Percentiles rank a stretch among this genome's conserved stretches.
Evolutionary conservation across 331 rosid species (phyloP).

Genomic region (Malus hybrid): DNA sequence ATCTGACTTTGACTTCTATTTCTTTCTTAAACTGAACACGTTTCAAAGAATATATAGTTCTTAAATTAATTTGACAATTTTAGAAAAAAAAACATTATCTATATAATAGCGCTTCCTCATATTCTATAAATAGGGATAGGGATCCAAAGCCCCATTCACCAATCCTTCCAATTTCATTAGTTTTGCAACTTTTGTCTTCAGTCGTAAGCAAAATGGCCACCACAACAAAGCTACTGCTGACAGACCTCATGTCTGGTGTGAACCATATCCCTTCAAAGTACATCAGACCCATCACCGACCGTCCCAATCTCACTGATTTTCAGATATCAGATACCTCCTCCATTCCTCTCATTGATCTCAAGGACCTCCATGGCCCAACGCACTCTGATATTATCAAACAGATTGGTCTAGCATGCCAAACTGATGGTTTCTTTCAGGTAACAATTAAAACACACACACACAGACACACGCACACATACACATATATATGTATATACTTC

Average conservation of each 20-base stretch:
- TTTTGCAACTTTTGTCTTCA: background rate
- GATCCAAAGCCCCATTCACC: background rate
- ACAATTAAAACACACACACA: no score
- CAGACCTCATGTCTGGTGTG: conserved; percentile 39
- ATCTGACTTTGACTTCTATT: no score
- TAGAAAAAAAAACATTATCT: no score
- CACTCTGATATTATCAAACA: conserved; percentile 36
- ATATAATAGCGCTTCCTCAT: background rate
- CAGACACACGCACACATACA: no score
- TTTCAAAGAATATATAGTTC: no score
- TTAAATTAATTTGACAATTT: no score
- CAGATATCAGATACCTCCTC: conserved; percentile 11
- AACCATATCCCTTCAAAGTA: conserved; percentile 51
- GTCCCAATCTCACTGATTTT: conserved; percentile 47
- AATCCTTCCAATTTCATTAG: background rate
- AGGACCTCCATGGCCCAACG: conserved; percentile 36
- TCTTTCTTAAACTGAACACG: no score
- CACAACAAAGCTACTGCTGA: conserved; percentile 23
- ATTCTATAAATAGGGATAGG: background rate
- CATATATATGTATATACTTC: no score
- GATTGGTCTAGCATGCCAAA: conserved; percentile 49
- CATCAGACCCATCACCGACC: conserved; percentile 54
- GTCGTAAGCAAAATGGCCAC: conserved; percentile 8
- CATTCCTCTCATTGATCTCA: conserved; percentile 60
- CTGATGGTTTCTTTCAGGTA: conserved; percentile 78